A percentile compares a stretch with the other conserved stretches of the same genome.
phyloP scores from a whole-genome alignment of 768 basidiomycete genomes.

The Amanita pseudoporphyria region DNA sequence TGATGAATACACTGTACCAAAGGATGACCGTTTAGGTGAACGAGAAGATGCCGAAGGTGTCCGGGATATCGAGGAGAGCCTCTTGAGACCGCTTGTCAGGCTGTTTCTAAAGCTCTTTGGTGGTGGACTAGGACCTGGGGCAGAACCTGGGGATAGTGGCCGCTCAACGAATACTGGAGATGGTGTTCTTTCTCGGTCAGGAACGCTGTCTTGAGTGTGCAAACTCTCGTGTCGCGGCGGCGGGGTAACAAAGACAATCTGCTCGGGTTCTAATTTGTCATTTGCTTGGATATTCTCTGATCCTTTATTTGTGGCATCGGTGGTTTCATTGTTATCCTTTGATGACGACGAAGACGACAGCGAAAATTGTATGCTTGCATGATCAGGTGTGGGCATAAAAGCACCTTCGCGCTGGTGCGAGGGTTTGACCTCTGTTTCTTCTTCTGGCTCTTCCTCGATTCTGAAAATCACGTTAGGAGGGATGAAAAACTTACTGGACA shows the following conservation, averaged over 20 bases:
- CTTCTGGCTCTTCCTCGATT: neutral
- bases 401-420: slow-evolving; percentile 56
- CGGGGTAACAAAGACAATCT: slow-evolving; percentile 20
- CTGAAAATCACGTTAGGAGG: slow-evolving; percentile 3
- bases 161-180: neutral
- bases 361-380: neutral
- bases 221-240: slow-evolving; percentile 24
- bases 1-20: slow-evolving; percentile 24
- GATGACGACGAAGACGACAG: slow-evolving; percentile 9
- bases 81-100: slow-evolving; percentile 34
- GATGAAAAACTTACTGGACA: slow-evolving; percentile 5
- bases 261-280: neutral
- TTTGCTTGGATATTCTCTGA: neutral
- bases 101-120: slow-evolving; percentile 41
- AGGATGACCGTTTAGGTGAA: slow-evolving; percentile 24
- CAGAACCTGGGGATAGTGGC: neutral
- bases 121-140: slow-evolving; percentile 30
- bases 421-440: slow-evolving; percentile 14
- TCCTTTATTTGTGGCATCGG: neutral
- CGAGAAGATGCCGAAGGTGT: slow-evolving; percentile 52
- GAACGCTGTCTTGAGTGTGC: neutral
- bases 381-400: slow-evolving; percentile 37
- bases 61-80: slow-evolving; percentile 52
- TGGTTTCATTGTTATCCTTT: neutral
- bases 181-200: neutral